phyloP scores from a whole-genome alignment of 1,284 basidiomycete species.

The Amylostereum chailletii region DNA sequence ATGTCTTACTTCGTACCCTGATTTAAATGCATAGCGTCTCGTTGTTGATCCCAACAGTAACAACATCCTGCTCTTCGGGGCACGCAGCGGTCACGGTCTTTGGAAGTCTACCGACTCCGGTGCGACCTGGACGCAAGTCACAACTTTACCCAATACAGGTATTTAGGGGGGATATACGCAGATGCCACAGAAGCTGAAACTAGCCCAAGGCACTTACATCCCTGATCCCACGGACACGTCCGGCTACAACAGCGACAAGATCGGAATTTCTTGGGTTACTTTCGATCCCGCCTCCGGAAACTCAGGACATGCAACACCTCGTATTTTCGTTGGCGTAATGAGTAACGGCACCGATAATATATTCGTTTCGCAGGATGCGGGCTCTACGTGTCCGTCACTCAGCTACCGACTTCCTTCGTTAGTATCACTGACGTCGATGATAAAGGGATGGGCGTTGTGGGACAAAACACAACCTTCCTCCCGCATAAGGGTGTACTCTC shows the following conservation, averaged over 20 bases:
- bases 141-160: conserved; percentile 47
- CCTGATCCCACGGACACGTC: conserved; percentile 45
- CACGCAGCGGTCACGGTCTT: conserved; percentile 52
- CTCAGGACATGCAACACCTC: conserved; percentile 43
- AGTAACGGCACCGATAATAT: conserved; percentile 44
- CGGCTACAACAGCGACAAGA: conserved; percentile 48
- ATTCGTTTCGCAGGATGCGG: conserved; percentile 48
- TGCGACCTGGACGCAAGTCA: conserved; percentile 47
- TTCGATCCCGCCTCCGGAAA: conserved; percentile 52
- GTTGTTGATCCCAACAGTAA: conserved; percentile 56
- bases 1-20: background rate
- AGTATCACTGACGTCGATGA: background rate
- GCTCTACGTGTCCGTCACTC: conserved; percentile 38
- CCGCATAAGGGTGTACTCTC: conserved; percentile 61
- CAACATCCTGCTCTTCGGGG: conserved; percentile 52
- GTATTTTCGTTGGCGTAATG: conserved; percentile 61
- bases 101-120: conserved; percentile 57
- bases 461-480: conserved; percentile 48
- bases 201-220: conserved; percentile 38
- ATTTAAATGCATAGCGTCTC: conserved; percentile 34
- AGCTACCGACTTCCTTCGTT: background rate
- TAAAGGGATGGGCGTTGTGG: conserved; percentile 46
- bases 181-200: background rate
- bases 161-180: background rate
- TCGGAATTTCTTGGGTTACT: conserved; percentile 56